These are phyloP conservation scores for Retiboletus flavoniger DNA, from an alignment of 1,284 basidiomycete species.

Conservation along the genomic window DNA sequence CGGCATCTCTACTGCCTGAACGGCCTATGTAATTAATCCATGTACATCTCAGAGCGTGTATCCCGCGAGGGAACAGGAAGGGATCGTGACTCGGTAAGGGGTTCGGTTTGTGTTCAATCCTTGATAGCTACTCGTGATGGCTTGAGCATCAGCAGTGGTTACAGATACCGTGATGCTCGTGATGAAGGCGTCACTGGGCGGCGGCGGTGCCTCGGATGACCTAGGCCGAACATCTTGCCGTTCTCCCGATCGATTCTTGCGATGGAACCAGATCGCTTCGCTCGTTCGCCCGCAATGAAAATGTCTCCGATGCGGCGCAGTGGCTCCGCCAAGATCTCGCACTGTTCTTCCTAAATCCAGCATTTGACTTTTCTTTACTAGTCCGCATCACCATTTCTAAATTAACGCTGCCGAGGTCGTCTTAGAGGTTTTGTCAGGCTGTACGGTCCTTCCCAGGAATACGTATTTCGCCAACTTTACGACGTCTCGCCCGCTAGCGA, in stretches of 20 bases:
- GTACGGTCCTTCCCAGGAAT: constrained; percentile 35
- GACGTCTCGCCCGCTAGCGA: constrained; percentile 29
- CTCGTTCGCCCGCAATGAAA: constrained; percentile 20
- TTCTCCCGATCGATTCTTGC: constrained; percentile 14
- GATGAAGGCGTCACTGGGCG: background rate
- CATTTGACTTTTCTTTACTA: constrained; percentile 27
- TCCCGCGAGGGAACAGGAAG: constrained; percentile 24
- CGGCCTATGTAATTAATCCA: constrained; percentile 16
- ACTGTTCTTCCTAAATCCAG: constrained; percentile 27
- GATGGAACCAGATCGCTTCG: constrained; percentile 21
- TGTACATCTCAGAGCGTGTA: constrained; percentile 6
- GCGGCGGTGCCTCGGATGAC: constrained; percentile 7
- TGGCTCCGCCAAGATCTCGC: constrained; percentile 12
- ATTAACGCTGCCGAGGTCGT: constrained; percentile 33
- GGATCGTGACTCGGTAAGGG: constrained; percentile 19
- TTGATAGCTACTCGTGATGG: too few relatives aligned
- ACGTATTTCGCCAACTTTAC: constrained; percentile 34
- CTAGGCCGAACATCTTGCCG: constrained; percentile 7
- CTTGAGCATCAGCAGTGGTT: constrained; percentile 1
- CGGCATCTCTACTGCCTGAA: constrained; percentile 10
- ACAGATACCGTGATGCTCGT: constrained; percentile 23
- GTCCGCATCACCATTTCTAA: constrained; percentile 27
- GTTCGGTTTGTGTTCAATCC: constrained; percentile 13
- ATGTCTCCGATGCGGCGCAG: constrained; percentile 25
- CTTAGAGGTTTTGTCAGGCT: constrained; percentile 30